A percentile compares a stretch with the other conserved stretches of the same genome.
Conservation (phyloP, 1,284 basidiomycete genomes). For the Sporisorium scitamineum region DNA sequence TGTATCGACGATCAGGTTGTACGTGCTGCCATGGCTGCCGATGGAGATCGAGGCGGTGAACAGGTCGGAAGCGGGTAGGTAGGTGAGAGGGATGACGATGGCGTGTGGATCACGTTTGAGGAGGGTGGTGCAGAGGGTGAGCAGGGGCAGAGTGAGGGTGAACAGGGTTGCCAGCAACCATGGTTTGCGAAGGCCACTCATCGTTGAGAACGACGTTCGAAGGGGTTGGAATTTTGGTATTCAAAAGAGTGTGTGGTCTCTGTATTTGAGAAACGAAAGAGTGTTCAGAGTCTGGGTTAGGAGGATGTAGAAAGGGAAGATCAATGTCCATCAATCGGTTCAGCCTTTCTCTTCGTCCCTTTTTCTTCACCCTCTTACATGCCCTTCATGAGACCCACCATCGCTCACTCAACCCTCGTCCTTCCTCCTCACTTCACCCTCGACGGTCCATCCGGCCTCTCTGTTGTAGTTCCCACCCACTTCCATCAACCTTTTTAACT, state of each 20-base stretch:
- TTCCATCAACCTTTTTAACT: too few species aligned
- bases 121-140: background rate
- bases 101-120: constrained; percentile 10
- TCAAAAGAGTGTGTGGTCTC: background rate
- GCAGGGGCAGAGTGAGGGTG: background rate
- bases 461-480: too few species aligned
- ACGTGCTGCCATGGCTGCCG: constrained; percentile 12
- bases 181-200: background rate
- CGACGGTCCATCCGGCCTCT: too few species aligned
- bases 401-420: background rate
- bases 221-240: background rate
- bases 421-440: too few species aligned
- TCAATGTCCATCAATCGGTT: background rate
- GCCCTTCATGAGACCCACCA: background rate
- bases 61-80: constrained; percentile 8
- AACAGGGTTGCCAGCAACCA: constrained; percentile 1
- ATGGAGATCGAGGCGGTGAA: constrained; percentile 27
- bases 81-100: constrained; percentile 23
- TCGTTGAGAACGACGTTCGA: background rate
- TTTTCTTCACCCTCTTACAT: background rate
- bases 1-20: constrained; percentile 36
- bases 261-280: too few species aligned
- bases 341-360: too few species aligned
- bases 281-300: too few species aligned
- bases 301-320: background rate